Evolutionary conservation across 1,139 yeast species (phyloP).

Genomic region (Geotrichum reessii): DNA sequence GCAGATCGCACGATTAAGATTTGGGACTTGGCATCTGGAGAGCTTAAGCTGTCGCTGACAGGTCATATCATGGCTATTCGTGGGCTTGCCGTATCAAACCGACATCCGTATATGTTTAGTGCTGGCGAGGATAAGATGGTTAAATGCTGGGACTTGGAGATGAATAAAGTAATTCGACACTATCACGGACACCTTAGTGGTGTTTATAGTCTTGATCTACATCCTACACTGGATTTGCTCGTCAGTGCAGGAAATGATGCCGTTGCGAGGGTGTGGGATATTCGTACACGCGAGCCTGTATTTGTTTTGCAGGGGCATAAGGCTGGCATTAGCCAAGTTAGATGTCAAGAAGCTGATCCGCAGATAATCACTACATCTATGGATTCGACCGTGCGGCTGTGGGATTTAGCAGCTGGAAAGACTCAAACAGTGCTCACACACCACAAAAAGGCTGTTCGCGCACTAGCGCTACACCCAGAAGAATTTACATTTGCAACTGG

Average conservation of each 20-base stretch:
- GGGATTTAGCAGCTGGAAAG: constrained; percentile 78
- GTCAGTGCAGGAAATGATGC: constrained; percentile 90
- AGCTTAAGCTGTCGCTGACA: constrained; percentile 66
- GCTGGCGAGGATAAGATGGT: constrained; percentile 92
- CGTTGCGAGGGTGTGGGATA: constrained; percentile 88
- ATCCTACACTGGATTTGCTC: constrained; percentile 81
- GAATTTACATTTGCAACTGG: constrained; percentile 78
- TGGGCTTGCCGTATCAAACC: constrained; percentile 61
- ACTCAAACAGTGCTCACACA: constrained; percentile 63
- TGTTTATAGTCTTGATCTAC: constrained; percentile 73
- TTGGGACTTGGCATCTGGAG: constrained; percentile 81
- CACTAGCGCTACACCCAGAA: constrained; percentile 60
- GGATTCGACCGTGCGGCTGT: constrained; percentile 78
- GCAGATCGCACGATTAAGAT: constrained; percentile 82
- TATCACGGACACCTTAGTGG: constrained; percentile 95
- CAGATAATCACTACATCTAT: constrained; percentile 78
- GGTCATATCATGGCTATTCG: constrained; percentile 92
- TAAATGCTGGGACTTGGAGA: constrained; percentile 95
- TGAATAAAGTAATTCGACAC: constrained; percentile 72
- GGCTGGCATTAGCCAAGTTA: constrained; percentile 64
- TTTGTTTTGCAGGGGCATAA: constrained; percentile 80
- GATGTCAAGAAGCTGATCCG: constrained; percentile 69
- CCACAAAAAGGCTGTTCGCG: constrained; percentile 76
- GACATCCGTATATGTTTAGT: constrained; percentile 83
- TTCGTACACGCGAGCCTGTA: constrained; percentile 69